Evolutionary conservation across 495 filamentous ascomycete genomes (phyloP), one percentile per base, ranked within the genome.

Genomic region (Astrothelium macrocarpum): DNA sequence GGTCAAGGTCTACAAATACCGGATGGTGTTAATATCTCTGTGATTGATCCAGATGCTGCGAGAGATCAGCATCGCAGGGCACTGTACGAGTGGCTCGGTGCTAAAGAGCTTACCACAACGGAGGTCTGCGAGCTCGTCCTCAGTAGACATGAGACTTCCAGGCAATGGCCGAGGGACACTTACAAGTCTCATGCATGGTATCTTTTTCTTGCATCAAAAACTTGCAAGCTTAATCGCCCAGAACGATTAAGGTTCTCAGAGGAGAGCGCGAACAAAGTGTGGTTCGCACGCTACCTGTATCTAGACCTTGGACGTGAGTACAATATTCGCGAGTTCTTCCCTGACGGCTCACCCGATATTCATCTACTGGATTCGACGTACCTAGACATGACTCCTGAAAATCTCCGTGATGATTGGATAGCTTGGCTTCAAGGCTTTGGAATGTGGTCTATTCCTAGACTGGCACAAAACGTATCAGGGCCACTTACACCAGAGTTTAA

Each of bases 61-160:
- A 2, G 4, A 20, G 49, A 64, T 23, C 20, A 12, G 20, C 7
- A 14, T 16, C 61, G 61, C 0, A 14, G 45, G 20, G 45, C 10
- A 16, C 12, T 49, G 11, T 49, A 49, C 45, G 5, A 49, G 20
- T 49, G 28, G 18, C 32, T 62, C 12, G 61, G 61, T 14, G 61
- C 61, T 16, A 25, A 31, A 0, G 32, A 49, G 11, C 10, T 62
- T 29, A 46, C 18, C 23, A 25, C 53, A 49, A 10, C 34, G 18
- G 28, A 62, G 26, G 43, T 62, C 28, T 62, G 28, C 23, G 7
- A 53, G 23, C 29, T 62, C 2, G 49, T 62, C 61, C 29, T 62
- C 10, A 7, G 31, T 10, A 36, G 49, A 46, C 61, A 62, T 28
- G 49, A 53, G 25, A 31, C 53, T 4, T 39, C 16, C 18, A 11